Conservation (phyloP, 2,329 filamentous ascomycete genomes). For the Exophiala spinifera region DNA sequence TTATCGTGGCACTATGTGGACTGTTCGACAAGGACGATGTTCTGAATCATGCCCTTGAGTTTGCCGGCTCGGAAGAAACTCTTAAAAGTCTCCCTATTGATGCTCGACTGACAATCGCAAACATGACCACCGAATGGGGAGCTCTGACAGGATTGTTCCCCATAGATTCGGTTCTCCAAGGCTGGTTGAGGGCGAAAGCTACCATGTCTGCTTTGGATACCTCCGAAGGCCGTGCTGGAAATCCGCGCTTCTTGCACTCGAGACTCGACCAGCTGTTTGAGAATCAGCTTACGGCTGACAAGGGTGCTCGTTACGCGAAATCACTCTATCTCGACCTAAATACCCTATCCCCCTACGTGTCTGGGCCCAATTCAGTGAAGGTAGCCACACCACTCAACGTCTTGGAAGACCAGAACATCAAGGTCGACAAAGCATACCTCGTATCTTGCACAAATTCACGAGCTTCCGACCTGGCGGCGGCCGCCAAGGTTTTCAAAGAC, state of each 20-base stretch:
- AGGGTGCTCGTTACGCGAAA: constrained; percentile 78
- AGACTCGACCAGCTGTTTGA: constrained; percentile 68
- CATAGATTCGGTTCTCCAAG: constrained; percentile 67
- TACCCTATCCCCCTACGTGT: constrained; percentile 77
- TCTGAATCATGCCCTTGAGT: constrained; percentile 87
- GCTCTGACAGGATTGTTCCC: constrained; percentile 70
- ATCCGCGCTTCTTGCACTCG: constrained; percentile 67
- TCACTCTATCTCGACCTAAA: constrained; percentile 76
- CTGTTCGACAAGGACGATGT: constrained; percentile 86
- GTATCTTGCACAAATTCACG: constrained; percentile 88
- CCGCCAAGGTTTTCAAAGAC: constrained; percentile 80
- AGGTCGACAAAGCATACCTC: constrained; percentile 78
- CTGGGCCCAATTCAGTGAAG: constrained; percentile 90
- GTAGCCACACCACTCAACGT: constrained; percentile 73
- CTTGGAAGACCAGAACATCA: constrained; percentile 70
- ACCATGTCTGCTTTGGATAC: constrained; percentile 61
- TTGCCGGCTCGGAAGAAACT: constrained; percentile 75
- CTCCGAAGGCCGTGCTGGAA: constrained; percentile 46
- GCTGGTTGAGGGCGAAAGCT: constrained; percentile 75
- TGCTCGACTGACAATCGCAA: constrained; percentile 60
- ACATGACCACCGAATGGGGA: constrained; percentile 38
- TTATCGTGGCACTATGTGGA: constrained; percentile 84
- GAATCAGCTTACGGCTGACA: constrained; percentile 67
- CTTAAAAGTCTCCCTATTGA: constrained; percentile 70
- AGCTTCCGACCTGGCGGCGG: constrained; percentile 74